A percentile compares a stretch with the other conserved stretches of the same genome.
These are phyloP conservation scores for Chaetomium sp. DNA, from an alignment of 2,329 filamentous ascomycete species.

Conservation along the genomic window DNA sequence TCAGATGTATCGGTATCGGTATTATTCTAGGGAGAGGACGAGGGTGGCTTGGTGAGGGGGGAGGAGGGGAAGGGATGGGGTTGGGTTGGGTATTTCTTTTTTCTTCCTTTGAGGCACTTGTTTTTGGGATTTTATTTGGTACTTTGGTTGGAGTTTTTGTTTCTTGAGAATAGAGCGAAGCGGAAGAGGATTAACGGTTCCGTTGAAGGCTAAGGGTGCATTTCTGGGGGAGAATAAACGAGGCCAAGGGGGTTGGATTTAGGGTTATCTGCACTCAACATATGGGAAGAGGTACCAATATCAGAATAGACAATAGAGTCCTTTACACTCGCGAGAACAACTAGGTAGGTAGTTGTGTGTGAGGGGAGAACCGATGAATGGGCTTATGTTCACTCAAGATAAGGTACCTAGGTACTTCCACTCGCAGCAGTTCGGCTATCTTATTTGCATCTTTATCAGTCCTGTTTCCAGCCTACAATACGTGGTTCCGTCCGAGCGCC, in stretches of 20 bases:
- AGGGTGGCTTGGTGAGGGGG: neutral
- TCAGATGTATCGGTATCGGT: neutral
- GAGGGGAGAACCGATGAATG: no score
- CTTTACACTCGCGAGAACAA: neutral
- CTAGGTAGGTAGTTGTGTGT: no score
- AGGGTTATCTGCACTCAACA: neutral
- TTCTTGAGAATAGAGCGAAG: neutral
- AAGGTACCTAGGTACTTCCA: no score
- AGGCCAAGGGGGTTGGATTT: neutral
- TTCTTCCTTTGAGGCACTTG: no score
- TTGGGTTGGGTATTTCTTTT: no score
- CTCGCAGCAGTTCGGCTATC: no score
- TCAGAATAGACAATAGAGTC: neutral
- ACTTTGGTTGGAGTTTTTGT: neutral
- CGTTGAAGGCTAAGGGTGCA: no score
- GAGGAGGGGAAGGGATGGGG: neutral
- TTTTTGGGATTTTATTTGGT: neutral
- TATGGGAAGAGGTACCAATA: neutral
- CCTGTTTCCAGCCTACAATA: neutral
- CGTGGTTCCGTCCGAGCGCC: neutral
- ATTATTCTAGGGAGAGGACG: neutral
- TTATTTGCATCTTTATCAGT: neutral
- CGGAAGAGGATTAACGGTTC: neutral
- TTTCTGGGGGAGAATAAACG: neutral
- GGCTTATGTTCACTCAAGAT: no score